These are phyloP conservation scores for Leptographium wingfieldii DNA, from an alignment of 2,329 filamentous ascomycete genomes.

Conservation along the genomic window DNA sequence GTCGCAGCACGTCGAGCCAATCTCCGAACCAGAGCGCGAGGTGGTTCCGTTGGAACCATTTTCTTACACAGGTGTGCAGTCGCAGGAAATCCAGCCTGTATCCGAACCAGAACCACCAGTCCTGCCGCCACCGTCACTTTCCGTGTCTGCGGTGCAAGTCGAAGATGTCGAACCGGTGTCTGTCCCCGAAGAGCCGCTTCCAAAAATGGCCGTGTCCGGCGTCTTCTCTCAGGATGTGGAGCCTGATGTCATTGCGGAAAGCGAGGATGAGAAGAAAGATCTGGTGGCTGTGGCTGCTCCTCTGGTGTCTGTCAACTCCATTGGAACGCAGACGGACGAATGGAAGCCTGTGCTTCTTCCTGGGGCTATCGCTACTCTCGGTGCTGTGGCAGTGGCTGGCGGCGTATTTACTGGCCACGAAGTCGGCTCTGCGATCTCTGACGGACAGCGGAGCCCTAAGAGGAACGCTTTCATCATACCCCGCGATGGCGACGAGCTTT, in stretches of 20 bases:
- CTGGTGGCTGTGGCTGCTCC: background rate
- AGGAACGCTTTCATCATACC: constrained; percentile 45
- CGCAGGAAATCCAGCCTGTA: constrained; percentile 30
- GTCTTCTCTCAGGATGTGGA: constrained; percentile 5
- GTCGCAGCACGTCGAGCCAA: constrained; percentile 19
- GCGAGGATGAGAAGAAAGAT: constrained; percentile 1
- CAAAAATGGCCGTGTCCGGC: constrained; percentile 9
- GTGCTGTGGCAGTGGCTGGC: constrained; percentile 1
- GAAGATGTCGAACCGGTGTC: constrained; percentile 19
- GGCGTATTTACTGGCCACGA: constrained; percentile 24
- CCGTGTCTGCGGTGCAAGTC: constrained; percentile 23
- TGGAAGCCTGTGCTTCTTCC: constrained; percentile 6
- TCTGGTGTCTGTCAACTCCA: constrained; percentile 11
- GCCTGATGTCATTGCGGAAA: constrained; percentile 1
- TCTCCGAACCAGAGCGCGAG: background rate
- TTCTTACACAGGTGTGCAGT: constrained; percentile 28
- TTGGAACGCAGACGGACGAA: constrained; percentile 10
- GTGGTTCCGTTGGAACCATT: constrained; percentile 1
- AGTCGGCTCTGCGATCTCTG: constrained; percentile 21
- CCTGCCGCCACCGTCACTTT: constrained; percentile 13
- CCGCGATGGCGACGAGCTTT: constrained; percentile 22
- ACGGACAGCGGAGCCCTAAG: constrained; percentile 30
- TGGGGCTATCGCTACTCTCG: background rate
- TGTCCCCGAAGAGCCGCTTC: constrained; percentile 5
- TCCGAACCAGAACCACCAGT: constrained; percentile 20